Evolutionary conservation across 805 yeast species (phyloP).

Genomic region (Starmerella tilneyi): DNA sequence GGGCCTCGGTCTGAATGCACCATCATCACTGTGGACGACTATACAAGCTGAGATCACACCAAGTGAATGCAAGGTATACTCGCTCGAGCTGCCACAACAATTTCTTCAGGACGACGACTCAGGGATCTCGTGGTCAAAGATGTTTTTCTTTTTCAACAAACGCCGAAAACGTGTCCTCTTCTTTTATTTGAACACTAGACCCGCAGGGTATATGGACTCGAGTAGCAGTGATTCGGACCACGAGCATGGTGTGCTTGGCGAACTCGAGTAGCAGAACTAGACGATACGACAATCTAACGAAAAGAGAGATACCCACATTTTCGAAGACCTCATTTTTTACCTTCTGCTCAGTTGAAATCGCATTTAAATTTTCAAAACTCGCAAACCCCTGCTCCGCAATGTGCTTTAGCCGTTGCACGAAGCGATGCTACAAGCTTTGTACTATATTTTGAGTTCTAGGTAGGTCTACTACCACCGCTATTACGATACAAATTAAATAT

Average conservation of each 20-base stretch:
- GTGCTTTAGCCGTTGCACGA: too few relatives aligned
- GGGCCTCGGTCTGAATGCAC: conserved; percentile 39
- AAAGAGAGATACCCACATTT: too few relatives aligned
- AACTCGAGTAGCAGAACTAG: conserved; percentile 33
- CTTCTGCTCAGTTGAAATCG: too few relatives aligned
- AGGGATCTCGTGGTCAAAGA: conserved; percentile 58
- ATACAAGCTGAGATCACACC: conserved; percentile 74
- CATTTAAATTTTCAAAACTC: too few relatives aligned
- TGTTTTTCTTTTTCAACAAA: conserved; percentile 88
- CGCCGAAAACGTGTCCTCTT: conserved; percentile 86
- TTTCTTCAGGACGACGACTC: conserved; percentile 53
- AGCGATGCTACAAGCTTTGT: too few relatives aligned
- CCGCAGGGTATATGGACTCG: conserved; percentile 29
- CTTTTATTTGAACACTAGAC: conserved; percentile 46
- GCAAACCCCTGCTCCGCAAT: too few relatives aligned
- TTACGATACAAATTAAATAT: too few relatives aligned
- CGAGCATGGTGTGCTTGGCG: conserved; percentile 32
- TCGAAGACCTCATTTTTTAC: too few relatives aligned
- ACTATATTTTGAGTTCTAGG: too few relatives aligned
- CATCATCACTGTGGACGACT: conserved; percentile 79
- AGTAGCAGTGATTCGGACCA: conserved; percentile 19
- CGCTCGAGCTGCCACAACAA: conserved; percentile 40
- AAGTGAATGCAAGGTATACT: conserved; percentile 39
- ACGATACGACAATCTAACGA: too few relatives aligned
- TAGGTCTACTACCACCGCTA: too few relatives aligned